A percentile compares a stretch with the other conserved stretches of the same genome.
Evolutionary conservation across 768 basidiomycete species (phyloP).

Genomic region (Leccinum imitatum): DNA sequence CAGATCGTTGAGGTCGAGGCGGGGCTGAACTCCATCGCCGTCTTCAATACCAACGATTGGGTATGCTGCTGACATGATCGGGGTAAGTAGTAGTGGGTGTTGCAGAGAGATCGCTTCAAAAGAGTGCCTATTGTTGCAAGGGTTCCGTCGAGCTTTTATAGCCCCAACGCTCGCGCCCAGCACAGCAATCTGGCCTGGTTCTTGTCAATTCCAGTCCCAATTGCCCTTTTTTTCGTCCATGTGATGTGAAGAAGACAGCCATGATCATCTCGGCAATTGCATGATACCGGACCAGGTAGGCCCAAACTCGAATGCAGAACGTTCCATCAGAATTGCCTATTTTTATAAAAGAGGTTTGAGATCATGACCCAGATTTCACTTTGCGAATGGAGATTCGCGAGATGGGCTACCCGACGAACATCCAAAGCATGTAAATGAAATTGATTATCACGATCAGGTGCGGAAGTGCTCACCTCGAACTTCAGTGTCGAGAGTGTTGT

Average conservation of each 20-base stretch:
- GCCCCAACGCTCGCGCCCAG: not conserved
- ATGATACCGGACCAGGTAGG: not conserved
- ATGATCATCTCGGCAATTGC: not conserved
- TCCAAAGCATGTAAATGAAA: not conserved
- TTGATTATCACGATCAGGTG: not conserved
- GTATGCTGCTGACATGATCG: constrained; percentile 15
- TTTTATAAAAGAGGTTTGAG: not conserved
- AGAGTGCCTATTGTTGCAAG: not conserved
- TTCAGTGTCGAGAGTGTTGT: not conserved
- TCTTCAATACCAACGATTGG: constrained; percentile 5
- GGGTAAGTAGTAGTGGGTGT: not conserved
- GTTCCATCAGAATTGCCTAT: not conserved
- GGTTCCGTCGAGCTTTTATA: not conserved
- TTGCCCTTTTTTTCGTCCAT: not conserved
- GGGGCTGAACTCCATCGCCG: constrained; percentile 11
- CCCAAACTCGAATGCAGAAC: not conserved
- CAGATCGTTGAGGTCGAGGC: constrained; percentile 20
- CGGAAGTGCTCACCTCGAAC: not conserved
- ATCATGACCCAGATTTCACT: not conserved
- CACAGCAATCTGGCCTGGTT: not conserved
- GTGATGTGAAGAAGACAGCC: not conserved
- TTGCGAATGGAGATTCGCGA: not conserved
- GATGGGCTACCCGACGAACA: not conserved
- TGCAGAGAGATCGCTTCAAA: not conserved
- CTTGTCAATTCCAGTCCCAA: not conserved